Base-by-base conservation (phyloP, 495 filamentous ascomycete genomes). In the Aspergillus incahuasiensis region DNA sequence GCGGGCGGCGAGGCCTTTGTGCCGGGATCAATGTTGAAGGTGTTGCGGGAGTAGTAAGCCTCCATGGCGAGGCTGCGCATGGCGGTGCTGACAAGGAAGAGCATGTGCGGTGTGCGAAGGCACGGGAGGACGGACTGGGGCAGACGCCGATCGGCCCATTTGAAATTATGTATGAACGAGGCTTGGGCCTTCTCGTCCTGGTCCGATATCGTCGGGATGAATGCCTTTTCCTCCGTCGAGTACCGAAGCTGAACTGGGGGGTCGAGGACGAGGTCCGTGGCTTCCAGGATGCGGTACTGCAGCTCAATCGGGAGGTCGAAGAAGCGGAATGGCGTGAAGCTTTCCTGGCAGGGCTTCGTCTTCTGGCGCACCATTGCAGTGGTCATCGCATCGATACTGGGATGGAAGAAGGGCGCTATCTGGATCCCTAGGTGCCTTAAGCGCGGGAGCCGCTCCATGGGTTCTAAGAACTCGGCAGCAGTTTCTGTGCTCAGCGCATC, bases 291-390 rank as follows among this genome's bases (percentile, higher is more conserved):
- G 13, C n/a, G 48, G 0, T 52, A 1, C 32, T 57, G 55, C 22
- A 57, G 40, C 19, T 57, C 48, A 2, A 52, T 20, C 1, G 55
- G 55, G 9, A 57, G 48, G 9, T 47, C n/a, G 8, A 47, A 16
- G 48, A 57, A 57, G 3, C 7, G 30, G 38, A 49, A 35, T 49
- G n/a, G 15, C 5, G 8, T 28, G 20, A 57, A 57, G n/a, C n/a
- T n/a, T n/a, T n/a, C n/a, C n/a, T n/a, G n/a, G n/a, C n/a, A n/a
- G 19, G 9, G 6, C 18, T 1, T 20, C 2, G 48, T 57, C n/a
- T 52, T 52, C 20, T 57, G 48, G 16, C 28, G 20, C 6, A 57
- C 32, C 0, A 19, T 52, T 12, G 20, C n/a, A 30, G 48, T 52
- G 11, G 52, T 40, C 28, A 52, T 47, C 3, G 53, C n/a, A 7